A percentile compares a stretch with the other conserved stretches of the same genome.
Conservation (phyloP, 768 basidiomycete species). For the Calocybe indica region DNA sequence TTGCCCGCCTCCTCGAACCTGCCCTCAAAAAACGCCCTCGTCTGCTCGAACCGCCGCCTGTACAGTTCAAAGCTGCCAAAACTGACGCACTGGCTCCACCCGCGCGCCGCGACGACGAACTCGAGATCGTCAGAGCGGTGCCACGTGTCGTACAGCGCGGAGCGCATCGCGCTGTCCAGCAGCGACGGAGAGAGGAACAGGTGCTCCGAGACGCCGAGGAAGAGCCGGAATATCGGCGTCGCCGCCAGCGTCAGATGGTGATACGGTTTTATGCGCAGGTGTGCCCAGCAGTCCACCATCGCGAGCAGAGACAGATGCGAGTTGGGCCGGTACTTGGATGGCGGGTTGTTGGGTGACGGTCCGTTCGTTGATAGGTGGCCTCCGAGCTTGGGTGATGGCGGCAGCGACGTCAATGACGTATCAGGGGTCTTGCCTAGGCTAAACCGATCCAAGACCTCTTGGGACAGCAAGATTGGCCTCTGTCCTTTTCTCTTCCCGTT, state of each 20-base stretch:
- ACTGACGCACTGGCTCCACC: conserved; percentile 94
- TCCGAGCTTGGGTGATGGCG: conserved; percentile 10
- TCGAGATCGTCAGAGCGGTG: conserved; percentile 89
- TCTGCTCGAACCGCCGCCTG: conserved; percentile 70
- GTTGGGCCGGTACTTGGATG: conserved; percentile 50
- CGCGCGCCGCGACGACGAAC: conserved; percentile 88
- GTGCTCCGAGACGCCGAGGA: conserved; percentile 96
- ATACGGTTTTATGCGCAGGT: conserved; percentile 81
- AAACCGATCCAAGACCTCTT: conserved; percentile 84
- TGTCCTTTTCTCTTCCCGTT: conserved; percentile 22
- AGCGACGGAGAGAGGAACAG: conserved; percentile 70
- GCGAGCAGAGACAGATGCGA: conserved; percentile 92
- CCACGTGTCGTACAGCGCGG: conserved; percentile 69
- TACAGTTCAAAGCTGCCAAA: conserved; percentile 93
- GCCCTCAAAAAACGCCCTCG: conserved; percentile 76
- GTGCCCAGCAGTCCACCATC: conserved; percentile 98
- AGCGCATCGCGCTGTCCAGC: conserved; percentile 64
- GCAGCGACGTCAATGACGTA: conserved; percentile 5
- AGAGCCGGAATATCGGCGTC: conserved; percentile 93
- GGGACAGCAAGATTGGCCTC: conserved; percentile 75
- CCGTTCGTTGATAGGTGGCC: conserved; percentile 45
- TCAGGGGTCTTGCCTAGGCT: conserved; percentile 52
- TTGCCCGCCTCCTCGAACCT: conserved; percentile 83
- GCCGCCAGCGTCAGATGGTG: conserved; percentile 89
- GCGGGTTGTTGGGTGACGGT: conserved; percentile 46